phyloP scores from a whole-genome alignment of 768 basidiomycete genomes.

The Rhizopogon vesiculosus region DNA sequence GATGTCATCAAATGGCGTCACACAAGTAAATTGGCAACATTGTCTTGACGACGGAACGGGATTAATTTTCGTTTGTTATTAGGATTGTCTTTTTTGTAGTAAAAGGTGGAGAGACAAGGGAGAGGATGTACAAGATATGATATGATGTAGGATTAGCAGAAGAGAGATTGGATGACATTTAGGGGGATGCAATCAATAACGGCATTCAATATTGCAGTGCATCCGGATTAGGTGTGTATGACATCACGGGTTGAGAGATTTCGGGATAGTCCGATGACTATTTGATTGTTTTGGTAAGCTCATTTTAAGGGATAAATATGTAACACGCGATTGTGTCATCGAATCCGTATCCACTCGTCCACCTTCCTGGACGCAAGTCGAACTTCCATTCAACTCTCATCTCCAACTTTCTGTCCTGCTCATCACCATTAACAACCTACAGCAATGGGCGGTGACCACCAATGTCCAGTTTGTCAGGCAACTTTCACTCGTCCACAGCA shows the following conservation, averaged over 20 bases:
- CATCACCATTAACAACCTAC: background rate
- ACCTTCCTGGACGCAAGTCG: slow-evolving; percentile 6
- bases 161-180: background rate
- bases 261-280: slow-evolving; percentile 16
- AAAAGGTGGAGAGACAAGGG: background rate
- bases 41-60: slow-evolving; percentile 23
- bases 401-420: background rate
- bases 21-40: slow-evolving; percentile 8
- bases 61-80: background rate
- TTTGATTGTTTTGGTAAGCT: slow-evolving; percentile 8
- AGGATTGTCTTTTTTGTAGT: background rate
- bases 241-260: slow-evolving; percentile 20
- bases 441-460: slow-evolving; percentile 76
- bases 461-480: slow-evolving; percentile 82
- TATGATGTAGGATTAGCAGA: background rate
- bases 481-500: slow-evolving; percentile 88
- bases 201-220: slow-evolving; percentile 1
- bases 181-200: slow-evolving; percentile 4
- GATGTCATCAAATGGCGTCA: slow-evolving; percentile 26
- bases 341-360: slow-evolving; percentile 21
- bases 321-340: slow-evolving; percentile 29
- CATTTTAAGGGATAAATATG: slow-evolving; percentile 25
- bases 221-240: slow-evolving; percentile 1
- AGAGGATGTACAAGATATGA: background rate
- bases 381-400: slow-evolving; percentile 10